These are phyloP conservation scores for Puccinia polysora DNA, from an alignment of 1,284 basidiomycete genomes.

Conservation along the genomic window DNA sequence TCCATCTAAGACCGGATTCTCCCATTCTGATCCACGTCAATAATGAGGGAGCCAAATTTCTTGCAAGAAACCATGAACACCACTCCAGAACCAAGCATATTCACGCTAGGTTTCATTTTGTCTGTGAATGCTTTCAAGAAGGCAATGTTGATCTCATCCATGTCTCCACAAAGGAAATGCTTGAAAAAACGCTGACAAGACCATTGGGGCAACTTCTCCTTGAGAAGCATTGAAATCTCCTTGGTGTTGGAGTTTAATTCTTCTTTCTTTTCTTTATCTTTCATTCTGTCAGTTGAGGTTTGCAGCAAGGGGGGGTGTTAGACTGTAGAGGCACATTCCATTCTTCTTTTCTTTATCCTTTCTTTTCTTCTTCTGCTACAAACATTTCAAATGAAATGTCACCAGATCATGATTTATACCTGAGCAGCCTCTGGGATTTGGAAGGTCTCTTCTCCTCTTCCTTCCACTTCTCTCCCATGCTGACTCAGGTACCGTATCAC, in stretches of 20 bases:
- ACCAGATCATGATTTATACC: no score
- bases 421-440: no score
- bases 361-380: no score
- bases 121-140: background rate
- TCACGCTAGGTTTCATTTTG: background rate
- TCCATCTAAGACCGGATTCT: background rate
- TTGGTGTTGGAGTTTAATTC: background rate
- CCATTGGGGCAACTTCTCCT: background rate
- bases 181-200: background rate
- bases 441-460: no score
- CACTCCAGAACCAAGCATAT: background rate
- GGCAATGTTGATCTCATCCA: background rate
- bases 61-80: background rate
- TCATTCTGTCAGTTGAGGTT: no score
- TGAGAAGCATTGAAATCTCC: background rate
- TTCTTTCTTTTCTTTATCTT: no score
- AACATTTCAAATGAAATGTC: no score
- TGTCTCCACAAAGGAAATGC: background rate
- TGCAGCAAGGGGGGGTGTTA: no score
- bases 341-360: no score
- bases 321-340: no score
- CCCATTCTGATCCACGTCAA: background rate
- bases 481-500: no score
- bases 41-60: background rate
- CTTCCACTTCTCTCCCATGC: no score